Conservation (phyloP, 2,329 filamentous ascomycete genomes). For the Zymoseptoria passerinii region DNA sequence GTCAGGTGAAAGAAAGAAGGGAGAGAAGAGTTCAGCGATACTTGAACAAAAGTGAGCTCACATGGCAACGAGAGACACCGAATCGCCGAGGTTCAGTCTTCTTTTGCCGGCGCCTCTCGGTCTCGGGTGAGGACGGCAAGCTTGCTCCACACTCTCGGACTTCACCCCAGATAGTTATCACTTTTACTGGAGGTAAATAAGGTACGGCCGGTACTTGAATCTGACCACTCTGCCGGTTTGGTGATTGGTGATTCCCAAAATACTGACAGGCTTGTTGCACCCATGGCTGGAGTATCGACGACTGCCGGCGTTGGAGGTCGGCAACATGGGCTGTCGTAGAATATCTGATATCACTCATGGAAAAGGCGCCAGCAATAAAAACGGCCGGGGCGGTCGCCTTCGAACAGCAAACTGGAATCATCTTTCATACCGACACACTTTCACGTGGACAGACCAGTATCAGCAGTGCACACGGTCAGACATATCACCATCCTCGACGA, state of each 20-base stretch:
- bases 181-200: too few relatives aligned
- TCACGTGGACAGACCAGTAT: constrained; percentile 15
- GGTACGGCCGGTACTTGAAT: not conserved
- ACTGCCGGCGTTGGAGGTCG: too few relatives aligned
- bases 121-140: not conserved
- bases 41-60: not conserved
- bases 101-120: not conserved
- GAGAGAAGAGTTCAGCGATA: not conserved
- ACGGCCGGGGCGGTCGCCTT: too few relatives aligned
- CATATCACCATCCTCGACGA: constrained; percentile 12
- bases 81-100: not conserved
- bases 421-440: too few relatives aligned
- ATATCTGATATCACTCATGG: too few relatives aligned
- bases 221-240: too few relatives aligned
- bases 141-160: not conserved
- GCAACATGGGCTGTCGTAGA: too few relatives aligned
- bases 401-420: too few relatives aligned
- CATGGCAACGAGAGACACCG: not conserved
- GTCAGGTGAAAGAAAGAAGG: not conserved
- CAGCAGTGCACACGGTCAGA: too few relatives aligned
- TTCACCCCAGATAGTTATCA: not conserved
- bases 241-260: too few relatives aligned
- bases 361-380: too few relatives aligned
- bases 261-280: not conserved
- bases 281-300: constrained; percentile 14